Evolutionary conservation across 1,139 yeast species (phyloP), one percentile per base, ranked within the genome.

Genomic region (Yamadazyma blattariae): DNA sequence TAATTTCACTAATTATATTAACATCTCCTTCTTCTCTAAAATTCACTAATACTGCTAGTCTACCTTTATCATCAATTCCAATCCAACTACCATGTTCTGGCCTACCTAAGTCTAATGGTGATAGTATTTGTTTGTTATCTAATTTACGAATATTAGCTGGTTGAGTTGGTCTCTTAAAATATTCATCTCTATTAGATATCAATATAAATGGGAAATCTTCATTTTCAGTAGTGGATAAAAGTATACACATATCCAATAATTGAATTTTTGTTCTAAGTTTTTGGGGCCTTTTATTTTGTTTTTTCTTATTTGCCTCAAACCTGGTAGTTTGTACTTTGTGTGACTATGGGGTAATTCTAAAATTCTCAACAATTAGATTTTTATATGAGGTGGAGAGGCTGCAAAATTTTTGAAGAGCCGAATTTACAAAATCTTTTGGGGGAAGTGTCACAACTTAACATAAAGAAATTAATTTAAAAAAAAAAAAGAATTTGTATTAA

Each of bases 41-140:
- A 54, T 92, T 92, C 15, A 92, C 79, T 29, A 92, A 66, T 2
- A 84, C 84, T 0, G 95, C 86, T 2, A 90, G 44, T 39, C 76
- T 71, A 0, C 94, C 94, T 3, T 53, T 56, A 22, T 64, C 64
- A 31, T 79, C 74, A 2, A 84, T 73, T 0, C 96, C 97, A 2
- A 88, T 77, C 98, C 98, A 92, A 0, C 97, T 86, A 0, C 98
- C 97, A 48, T 79, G 88, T 44, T 80, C 90, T 1, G 67, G 61
- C 34, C 92, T 63, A 1, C 82, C 89, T 46, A 84, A 55, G 56
- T 92, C 98, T 25, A 72, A 62, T 0, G 97, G 97, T 5, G 86
- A 75, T 10, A 89, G 55, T 2, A 86, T 60, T 16, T 39, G 33
- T 10, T 52, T 52, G 28, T 58, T 52, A 11, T 68, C 64, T 14